Evolutionary conservation across 441 rosid species (phyloP), one percentile per base, ranked within the genome.

Genomic region (Viola pubescens): DNA sequence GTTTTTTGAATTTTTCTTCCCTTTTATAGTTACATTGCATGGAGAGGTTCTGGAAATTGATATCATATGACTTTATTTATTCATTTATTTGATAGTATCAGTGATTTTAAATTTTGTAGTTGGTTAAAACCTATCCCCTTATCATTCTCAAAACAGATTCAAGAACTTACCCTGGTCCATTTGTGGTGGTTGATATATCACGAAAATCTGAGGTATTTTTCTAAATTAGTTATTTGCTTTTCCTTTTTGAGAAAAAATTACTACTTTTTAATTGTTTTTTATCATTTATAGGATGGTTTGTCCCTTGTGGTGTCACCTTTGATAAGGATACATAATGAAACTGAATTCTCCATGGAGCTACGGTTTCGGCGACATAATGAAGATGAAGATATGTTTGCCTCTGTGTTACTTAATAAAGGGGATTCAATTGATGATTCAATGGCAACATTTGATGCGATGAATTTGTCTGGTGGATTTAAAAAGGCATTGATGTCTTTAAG

Each of bases 161-260:
- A 63, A 85, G 76, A 79, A 82, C 83, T 72, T 80, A 80, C 66
- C 99, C 97, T 48, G 99, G 99, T 59, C 99, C 99, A 11, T 81
- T 88, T 75, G 51, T 94, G 73, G 86, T 94, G 52, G 79, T 86
- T 66, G 95, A 88, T 68, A 66, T 85, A 67, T 78, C 81, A 67
- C 83, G 86, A 61, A 82, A 73, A 68, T 63, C 77, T 56, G 89
- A 83, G 97, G 99, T 94, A 76, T 51, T 52, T 75, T 37, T 71
- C 58, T 64, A 42, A 60, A 65, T 56, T 57, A 50, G 34, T 52
- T 65, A 39, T 56, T 63, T 48, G 52, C 59, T 54, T 56, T 63
- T 59, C 9, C 43, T 63, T 19, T 38, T 62, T 66, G 43, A 12
- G 26, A 7, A 13, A 19, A 40, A 12, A 43, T 52, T 50, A 13